Evolutionary conservation across 1,284 basidiomycete species (phyloP).

Genomic region (Boletus hoseneyae): DNA sequence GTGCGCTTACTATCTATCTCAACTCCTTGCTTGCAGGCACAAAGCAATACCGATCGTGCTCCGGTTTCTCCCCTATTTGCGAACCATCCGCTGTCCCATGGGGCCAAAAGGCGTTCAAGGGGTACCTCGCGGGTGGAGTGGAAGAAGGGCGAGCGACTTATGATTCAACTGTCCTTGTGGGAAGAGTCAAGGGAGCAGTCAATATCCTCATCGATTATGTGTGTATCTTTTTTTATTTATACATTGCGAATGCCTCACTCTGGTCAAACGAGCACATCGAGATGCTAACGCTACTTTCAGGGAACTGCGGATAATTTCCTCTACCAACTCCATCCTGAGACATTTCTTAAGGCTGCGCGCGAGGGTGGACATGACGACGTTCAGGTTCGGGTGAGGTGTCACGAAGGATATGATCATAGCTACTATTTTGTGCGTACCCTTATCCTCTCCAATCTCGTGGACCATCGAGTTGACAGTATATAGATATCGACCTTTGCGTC

Average conservation of each 20-base stretch:
- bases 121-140: constrained; percentile 81
- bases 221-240: constrained; percentile 10
- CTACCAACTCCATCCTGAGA: constrained; percentile 88
- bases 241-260: too few species aligned
- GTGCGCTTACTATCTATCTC: constrained; percentile 90
- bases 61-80: constrained; percentile 89
- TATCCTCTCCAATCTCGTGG: constrained; percentile 29
- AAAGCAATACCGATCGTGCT: constrained; percentile 82
- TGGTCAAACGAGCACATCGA: background rate
- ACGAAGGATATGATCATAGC: constrained; percentile 91
- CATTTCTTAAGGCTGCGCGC: constrained; percentile 77
- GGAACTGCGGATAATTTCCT: constrained; percentile 88
- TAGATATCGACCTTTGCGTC: constrained; percentile 79
- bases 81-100: constrained; percentile 89
- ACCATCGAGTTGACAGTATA: constrained; percentile 72
- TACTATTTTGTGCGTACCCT: constrained; percentile 93
- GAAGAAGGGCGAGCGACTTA: constrained; percentile 74
- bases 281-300: constrained; percentile 36
- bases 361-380: constrained; percentile 69
- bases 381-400: constrained; percentile 78
- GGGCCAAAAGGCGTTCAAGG: constrained; percentile 90
- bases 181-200: constrained; percentile 60
- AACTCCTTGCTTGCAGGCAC: constrained; percentile 49
- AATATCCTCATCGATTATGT: constrained; percentile 87
- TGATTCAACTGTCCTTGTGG: constrained; percentile 85